Percentiles rank a stretch among this genome's conserved stretches.
These are phyloP conservation scores for Ochromonas danica DNA, from an alignment of 108 stramenopile species.

Conservation along the genomic window DNA sequence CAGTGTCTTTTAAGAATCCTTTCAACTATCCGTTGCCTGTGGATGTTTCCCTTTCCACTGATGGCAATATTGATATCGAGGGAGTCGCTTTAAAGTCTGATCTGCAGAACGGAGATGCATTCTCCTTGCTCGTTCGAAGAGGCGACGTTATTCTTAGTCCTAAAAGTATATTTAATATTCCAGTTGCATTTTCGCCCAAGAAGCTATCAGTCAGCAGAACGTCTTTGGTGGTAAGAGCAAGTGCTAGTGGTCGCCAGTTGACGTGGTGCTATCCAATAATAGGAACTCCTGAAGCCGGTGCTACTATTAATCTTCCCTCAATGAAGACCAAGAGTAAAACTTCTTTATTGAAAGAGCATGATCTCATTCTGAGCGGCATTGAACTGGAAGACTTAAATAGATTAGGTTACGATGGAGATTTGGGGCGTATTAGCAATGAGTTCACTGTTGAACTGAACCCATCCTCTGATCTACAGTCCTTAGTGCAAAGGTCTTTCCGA, in stretches of 20 bases:
- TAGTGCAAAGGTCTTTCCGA: conserved; percentile 37
- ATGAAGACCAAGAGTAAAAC: conserved; percentile 49
- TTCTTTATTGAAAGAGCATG: conserved; percentile 35
- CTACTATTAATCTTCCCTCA: conserved; percentile 2
- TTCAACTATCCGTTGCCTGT: conserved; percentile 55
- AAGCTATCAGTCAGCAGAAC: conserved; percentile 50
- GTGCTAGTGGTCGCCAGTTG: conserved; percentile 33
- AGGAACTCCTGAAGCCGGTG: conserved; percentile 56
- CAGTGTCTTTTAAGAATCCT: conserved; percentile 60
- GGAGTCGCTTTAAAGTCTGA: conserved; percentile 16
- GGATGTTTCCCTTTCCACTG: conserved; percentile 44
- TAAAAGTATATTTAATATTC: conserved; percentile 47
- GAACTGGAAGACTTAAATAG: too few species aligned
- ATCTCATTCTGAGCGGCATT: conserved; percentile 43
- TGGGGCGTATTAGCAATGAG: conserved; percentile 41
- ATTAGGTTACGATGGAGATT: conserved; percentile 41
- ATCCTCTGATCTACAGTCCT: conserved; percentile 34
- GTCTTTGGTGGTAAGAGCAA: conserved; percentile 40
- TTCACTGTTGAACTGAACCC: conserved; percentile 43
- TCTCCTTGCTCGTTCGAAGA: conserved; percentile 41
- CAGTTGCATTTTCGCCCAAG: conserved; percentile 51
- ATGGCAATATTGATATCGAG: neutral
- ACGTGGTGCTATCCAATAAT: conserved; percentile 55
- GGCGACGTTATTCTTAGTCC: conserved; percentile 46
- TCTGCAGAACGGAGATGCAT: too few species aligned